Percentiles rank a stretch among this genome's conserved stretches.
Evolutionary conservation across 2,329 filamentous ascomycete species (phyloP).

Genomic region (Zopfia rhizophila): DNA sequence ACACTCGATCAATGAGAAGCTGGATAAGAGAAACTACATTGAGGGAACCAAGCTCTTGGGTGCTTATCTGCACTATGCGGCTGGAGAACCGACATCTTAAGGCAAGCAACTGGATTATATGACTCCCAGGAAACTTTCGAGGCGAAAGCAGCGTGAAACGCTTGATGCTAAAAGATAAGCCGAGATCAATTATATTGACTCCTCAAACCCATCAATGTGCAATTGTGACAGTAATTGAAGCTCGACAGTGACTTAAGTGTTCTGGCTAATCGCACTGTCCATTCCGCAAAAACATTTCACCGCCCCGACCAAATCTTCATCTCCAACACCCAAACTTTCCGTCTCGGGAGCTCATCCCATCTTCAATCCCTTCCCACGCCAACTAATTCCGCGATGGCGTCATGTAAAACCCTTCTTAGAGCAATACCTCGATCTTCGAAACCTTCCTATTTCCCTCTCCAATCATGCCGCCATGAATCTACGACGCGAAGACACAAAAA

Average conservation of each 20-base stretch:
- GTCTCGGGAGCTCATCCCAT: conserved; percentile 16
- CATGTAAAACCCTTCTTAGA: conserved; percentile 43
- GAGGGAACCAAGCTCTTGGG: conserved; percentile 96
- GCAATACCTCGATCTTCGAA: too few relatives aligned
- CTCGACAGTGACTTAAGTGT: too few relatives aligned
- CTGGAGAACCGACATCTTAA: too few relatives aligned
- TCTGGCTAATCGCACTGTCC: background rate
- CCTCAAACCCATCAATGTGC: too few relatives aligned
- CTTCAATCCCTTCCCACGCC: conserved; percentile 13
- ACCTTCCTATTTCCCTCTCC: conserved; percentile 36
- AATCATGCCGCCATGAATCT: conserved; percentile 55
- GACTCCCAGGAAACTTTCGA: background rate
- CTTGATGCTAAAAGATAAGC: too few relatives aligned
- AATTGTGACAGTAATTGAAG: too few relatives aligned
- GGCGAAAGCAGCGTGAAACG: background rate
- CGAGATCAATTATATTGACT: too few relatives aligned
- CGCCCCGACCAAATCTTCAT: conserved; percentile 36
- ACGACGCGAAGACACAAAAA: conserved; percentile 59
- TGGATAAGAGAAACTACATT: conserved; percentile 97
- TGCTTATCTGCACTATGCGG: conserved; percentile 95
- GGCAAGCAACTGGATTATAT: too few relatives aligned
- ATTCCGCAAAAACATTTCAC: conserved; percentile 34
- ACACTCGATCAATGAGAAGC: conserved; percentile 98
- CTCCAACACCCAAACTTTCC: conserved; percentile 22
- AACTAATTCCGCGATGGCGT: conserved; percentile 42